These are phyloP conservation scores for Russula sp. DNA, from an alignment of 768 basidiomycete species.

Conservation along the genomic window DNA sequence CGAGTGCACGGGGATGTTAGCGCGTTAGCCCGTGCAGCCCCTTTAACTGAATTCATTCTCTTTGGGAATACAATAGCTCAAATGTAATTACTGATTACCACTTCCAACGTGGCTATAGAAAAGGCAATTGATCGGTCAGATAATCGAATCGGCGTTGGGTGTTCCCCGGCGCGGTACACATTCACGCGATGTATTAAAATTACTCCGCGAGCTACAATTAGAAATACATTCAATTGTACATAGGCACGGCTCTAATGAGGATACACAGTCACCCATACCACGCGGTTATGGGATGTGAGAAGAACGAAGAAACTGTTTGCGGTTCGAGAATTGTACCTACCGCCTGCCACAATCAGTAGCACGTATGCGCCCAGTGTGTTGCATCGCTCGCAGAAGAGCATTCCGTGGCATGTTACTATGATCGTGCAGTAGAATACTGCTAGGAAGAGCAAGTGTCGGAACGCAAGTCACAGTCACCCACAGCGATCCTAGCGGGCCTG, in stretches of 20 bases:
- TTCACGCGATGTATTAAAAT: not conserved
- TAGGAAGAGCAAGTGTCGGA: not conserved
- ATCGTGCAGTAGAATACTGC: not conserved
- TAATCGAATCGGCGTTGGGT: not conserved
- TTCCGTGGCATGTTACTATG: too few relatives aligned
- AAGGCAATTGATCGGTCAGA: not conserved
- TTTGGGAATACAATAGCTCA: not conserved
- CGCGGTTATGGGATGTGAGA: not conserved
- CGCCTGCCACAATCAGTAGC: not conserved
- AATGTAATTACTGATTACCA: not conserved
- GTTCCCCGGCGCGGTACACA: not conserved
- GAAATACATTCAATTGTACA: not conserved
- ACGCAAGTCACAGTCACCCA: not conserved
- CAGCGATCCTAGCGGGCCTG: constrained; percentile 7
- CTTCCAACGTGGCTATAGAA: not conserved
- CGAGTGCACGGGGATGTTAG: not conserved
- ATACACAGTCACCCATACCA: not conserved
- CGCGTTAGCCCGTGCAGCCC: not conserved
- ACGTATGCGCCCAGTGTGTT: not conserved
- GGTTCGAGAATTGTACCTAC: not conserved
- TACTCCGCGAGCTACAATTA: not conserved
- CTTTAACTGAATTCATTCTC: not conserved
- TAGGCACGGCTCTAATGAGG: not conserved
- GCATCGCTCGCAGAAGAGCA: not conserved
- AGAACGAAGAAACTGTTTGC: too few relatives aligned